Percentiles rank a stretch among this genome's conserved stretches.
These are phyloP conservation scores for Acanthamoeba rhysodes DNA, from an alignment of 208 protist species.

Conservation along the genomic window DNA sequence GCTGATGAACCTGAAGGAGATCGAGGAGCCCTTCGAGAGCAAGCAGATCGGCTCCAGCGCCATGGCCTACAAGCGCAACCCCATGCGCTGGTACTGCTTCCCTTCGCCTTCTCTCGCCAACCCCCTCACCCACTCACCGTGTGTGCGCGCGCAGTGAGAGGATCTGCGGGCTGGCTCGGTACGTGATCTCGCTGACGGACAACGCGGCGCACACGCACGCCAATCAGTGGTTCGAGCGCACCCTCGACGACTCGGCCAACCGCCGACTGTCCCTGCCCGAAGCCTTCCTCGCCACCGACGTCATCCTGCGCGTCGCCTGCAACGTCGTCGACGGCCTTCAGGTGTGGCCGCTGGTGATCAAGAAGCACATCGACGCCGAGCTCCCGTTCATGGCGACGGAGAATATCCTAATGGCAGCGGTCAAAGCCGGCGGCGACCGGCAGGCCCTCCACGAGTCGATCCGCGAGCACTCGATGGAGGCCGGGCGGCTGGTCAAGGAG, in stretches of 20 bases:
- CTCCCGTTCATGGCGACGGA: conserved; percentile 92
- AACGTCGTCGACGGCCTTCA: neutral
- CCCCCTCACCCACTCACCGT: neutral
- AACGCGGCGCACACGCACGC: conserved; percentile 81
- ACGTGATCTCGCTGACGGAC: conserved; percentile 81
- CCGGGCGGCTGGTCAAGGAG: conserved; percentile 83
- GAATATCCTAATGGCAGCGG: conserved; percentile 91
- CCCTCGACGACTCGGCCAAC: conserved; percentile 87
- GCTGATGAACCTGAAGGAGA: conserved; percentile 87
- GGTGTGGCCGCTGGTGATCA: conserved; percentile 88
- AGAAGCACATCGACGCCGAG: conserved; percentile 85
- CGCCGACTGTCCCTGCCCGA: conserved; percentile 85
- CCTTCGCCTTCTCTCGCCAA: neutral
- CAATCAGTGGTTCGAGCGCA: conserved; percentile 91
- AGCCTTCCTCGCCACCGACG: conserved; percentile 88
- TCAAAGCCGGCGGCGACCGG: conserved; percentile 89
- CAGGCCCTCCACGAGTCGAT: conserved; percentile 87
- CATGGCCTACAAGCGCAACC: conserved; percentile 92
- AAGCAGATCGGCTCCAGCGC: conserved; percentile 89
- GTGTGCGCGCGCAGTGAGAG: conserved; percentile 77
- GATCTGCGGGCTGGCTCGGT: conserved; percentile 85
- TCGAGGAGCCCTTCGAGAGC: conserved; percentile 89
- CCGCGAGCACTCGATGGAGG: conserved; percentile 85
- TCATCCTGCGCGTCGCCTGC: conserved; percentile 76
- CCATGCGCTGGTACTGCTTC: conserved; percentile 84